A percentile compares a stretch with the other conserved stretches of the same genome.
Evolutionary conservation across 352 stramenopile genomes (phyloP).

Genomic region (Phytophthora macrochlamydospora): DNA sequence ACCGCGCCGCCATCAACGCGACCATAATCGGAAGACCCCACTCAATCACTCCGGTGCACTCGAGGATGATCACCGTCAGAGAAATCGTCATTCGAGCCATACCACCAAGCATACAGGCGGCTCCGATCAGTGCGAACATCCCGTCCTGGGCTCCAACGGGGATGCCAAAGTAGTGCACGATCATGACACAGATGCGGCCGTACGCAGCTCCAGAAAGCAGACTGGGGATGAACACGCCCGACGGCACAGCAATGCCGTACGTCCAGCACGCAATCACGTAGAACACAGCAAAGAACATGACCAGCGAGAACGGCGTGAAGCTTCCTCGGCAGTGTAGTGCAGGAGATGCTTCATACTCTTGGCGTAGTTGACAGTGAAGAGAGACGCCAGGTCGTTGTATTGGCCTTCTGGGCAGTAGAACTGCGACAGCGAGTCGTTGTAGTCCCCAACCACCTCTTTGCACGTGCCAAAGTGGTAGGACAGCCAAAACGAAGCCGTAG

Average conservation of each 20-base stretch:
- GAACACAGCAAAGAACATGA: conserved; percentile 97
- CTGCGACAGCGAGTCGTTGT: conserved; percentile 85
- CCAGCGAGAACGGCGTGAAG: conserved; percentile 94
- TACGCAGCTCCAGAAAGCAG: conserved; percentile 96
- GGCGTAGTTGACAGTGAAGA: conserved; percentile 96
- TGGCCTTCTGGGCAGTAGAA: conserved; percentile 96
- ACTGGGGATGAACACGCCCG: conserved; percentile 97
- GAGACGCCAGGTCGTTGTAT: conserved; percentile 97
- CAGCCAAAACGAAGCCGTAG: conserved; percentile 74
- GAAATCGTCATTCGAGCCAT: conserved; percentile 99
- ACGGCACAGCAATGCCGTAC: conserved; percentile 97
- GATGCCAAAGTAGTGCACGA: conserved; percentile 63
- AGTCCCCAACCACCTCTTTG: conserved; percentile 51
- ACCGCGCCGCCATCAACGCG: conserved; percentile 95
- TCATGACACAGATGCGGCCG: conserved; percentile 81
- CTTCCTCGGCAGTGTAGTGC: conserved; percentile 92
- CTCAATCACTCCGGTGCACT: conserved; percentile 98
- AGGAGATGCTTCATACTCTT: conserved; percentile 96
- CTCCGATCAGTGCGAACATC: conserved; percentile 98
- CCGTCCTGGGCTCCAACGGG: conserved; percentile 79
- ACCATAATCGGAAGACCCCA: conserved; percentile 99
- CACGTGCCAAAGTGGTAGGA: conserved; percentile 81
- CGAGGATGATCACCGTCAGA: conserved; percentile 98
- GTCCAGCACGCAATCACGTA: conserved; percentile 93
- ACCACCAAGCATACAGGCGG: conserved; percentile 94